phyloP scores from a whole-genome alignment of 2,329 filamentous ascomycete genomes.

The Colletotrichum sp. region DNA sequence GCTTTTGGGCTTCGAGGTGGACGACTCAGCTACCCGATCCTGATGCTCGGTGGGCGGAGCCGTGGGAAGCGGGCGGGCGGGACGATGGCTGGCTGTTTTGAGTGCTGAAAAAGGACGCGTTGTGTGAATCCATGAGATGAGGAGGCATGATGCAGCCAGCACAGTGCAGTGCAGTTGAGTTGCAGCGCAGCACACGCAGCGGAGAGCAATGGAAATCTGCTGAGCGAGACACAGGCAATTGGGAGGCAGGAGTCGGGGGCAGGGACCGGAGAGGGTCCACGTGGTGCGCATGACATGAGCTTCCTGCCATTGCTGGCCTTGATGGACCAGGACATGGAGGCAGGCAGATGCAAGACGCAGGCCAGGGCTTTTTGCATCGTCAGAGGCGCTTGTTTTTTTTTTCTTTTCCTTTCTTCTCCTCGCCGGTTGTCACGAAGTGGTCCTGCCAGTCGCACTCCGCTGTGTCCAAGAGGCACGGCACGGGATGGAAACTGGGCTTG shows the following conservation, averaged over 20 bases:
- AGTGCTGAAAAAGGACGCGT: background rate
- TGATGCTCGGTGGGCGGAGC: slow-evolving; percentile 15
- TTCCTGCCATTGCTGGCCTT: background rate
- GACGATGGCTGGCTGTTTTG: background rate
- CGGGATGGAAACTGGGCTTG: background rate
- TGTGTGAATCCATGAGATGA: background rate
- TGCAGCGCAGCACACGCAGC: background rate
- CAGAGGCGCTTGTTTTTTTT: background rate
- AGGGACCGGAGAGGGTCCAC: slow-evolving; percentile 22
- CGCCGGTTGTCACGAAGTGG: background rate
- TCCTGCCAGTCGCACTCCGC: background rate
- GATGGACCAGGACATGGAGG: background rate
- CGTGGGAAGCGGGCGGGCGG: slow-evolving; percentile 11
- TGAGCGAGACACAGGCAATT: background rate
- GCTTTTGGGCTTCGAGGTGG: background rate
- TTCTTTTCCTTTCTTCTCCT: background rate
- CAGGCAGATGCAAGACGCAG: background rate
- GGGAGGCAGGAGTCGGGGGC: background rate
- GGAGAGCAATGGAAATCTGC: background rate
- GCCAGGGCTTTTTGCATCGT: slow-evolving; percentile 2
- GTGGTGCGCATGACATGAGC: slow-evolving; percentile 21
- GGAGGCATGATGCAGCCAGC: background rate
- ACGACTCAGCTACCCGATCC: slow-evolving; percentile 11
- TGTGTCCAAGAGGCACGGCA: background rate
- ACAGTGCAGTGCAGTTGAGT: background rate